phyloP scores from a whole-genome alignment of 345 rosid genomes.

The Cardamine occulta region DNA sequence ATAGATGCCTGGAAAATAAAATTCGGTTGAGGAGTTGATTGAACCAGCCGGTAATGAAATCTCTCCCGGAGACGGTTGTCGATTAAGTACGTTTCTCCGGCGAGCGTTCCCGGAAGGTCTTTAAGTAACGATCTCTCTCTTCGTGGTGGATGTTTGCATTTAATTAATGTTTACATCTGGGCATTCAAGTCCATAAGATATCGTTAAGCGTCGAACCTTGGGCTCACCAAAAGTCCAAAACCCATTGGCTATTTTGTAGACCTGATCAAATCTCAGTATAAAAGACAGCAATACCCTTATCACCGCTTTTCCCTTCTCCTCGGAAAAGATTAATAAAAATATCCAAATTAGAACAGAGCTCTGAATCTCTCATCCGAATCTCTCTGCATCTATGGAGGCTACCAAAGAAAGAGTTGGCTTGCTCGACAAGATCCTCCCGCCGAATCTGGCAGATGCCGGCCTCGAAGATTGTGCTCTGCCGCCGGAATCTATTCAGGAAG shows the following conservation, averaged over 20 bases:
- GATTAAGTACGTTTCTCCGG: conserved; percentile 34
- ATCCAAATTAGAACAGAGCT: conserved; percentile 7
- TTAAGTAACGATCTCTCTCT: conserved; percentile 7
- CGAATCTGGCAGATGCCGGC: conserved; percentile 69
- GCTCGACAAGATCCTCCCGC: conserved; percentile 57
- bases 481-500: conserved; percentile 65
- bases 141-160: conserved; percentile 25
- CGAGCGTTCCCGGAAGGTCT: conserved; percentile 31
- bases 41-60: conserved; percentile 24
- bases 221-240: conserved; percentile 16
- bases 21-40: background rate
- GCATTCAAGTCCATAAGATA: conserved; percentile 4
- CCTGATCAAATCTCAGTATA: background rate
- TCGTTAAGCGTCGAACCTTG: conserved; percentile 36
- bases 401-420: conserved; percentile 45
- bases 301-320: conserved; percentile 15
- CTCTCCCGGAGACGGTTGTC: conserved; percentile 21
- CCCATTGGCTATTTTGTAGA: background rate
- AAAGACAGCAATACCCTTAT: conserved; percentile 34
- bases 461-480: conserved; percentile 78
- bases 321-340: background rate
- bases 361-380: background rate
- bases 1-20: conserved; percentile 6
- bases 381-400: conserved; percentile 46
- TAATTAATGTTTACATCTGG: conserved; percentile 4